phyloP scores from a whole-genome alignment of 768 basidiomycete species.

The Russula abietina region DNA sequence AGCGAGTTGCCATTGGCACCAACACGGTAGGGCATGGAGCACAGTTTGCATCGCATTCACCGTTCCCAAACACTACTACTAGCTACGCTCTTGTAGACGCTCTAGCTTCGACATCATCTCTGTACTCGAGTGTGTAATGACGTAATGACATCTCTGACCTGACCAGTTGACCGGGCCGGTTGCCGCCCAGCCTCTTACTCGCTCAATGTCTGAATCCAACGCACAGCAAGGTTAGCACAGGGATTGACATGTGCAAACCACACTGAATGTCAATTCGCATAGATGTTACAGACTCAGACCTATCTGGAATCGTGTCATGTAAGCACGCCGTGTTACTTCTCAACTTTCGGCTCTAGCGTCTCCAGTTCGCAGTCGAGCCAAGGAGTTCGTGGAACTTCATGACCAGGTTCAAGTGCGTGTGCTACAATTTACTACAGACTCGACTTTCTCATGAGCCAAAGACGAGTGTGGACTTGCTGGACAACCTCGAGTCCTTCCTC shows the following conservation, averaged over 20 bases:
- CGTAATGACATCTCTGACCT: no score
- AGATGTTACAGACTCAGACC: neutral
- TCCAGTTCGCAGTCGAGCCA: slow-evolving; percentile 39
- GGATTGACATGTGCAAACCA: neutral
- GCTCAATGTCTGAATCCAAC: neutral
- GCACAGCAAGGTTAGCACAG: neutral
- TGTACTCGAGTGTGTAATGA: no score
- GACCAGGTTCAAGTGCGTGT: slow-evolving; percentile 73
- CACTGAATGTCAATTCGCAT: neutral
- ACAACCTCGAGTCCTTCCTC: slow-evolving; percentile 85
- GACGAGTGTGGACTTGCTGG: slow-evolving; percentile 81
- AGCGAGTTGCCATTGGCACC: slow-evolving; percentile 22
- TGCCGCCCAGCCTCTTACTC: neutral
- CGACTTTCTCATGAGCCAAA: slow-evolving; percentile 31
- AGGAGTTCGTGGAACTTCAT: slow-evolving; percentile 82
- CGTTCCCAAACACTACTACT: slow-evolving; percentile 17
- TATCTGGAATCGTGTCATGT: slow-evolving; percentile 12
- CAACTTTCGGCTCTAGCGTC: neutral
- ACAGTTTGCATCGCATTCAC: slow-evolving; percentile 21
- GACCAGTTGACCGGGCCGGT: neutral
- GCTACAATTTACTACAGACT: neutral
- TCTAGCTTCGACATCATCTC: slow-evolving; percentile 21
- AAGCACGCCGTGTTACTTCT: neutral
- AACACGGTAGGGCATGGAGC: slow-evolving; percentile 7
- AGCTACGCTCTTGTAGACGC: slow-evolving; percentile 32